Base-by-base conservation (phyloP, 495 filamentous ascomycete genomes). In the Neurospora sp. region DNA sequence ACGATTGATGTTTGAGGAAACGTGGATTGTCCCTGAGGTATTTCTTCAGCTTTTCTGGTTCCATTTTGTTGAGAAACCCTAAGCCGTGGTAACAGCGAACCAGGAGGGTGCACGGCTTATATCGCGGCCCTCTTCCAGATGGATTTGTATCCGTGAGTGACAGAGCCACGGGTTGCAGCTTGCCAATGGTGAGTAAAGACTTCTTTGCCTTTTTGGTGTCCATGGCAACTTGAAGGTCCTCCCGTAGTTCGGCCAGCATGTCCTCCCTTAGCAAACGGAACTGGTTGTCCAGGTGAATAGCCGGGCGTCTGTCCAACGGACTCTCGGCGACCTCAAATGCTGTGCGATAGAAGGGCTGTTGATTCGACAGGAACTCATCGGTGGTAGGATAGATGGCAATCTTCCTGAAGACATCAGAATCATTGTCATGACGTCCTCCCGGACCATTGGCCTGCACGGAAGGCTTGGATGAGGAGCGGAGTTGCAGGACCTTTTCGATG, bases 391-490 rank as follows among this genome's bases (percentile, higher is more conserved):
- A 83, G 69, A 94, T 91, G 14, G 84, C 75, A 44, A 93, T 91
- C 39, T 88, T 66, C 1, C 89, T 84, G 75, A 90, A 89, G 71
- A 91, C 86, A 0, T 69, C 81, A 76, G 85, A 86, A 76, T 95
- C 93, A 76, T 96, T 95, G 76, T 96, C 91, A 76, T 96, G 92
- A 0, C 93, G 87, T 0, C 93, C 92, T 3, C 92, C 92, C 5
- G 91, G 87, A 0, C 76, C 73, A n/a, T 70, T 68, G 18, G 42
- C 3, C 18, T 46, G 42, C 8, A 20, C 8, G 18, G 42, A 46
- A 46, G 18, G 38, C 5, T 69, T 59, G 0, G 75, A 39, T 7
- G 73, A 77, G 41, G 27, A n/a, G 3, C 61, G 68, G 5, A 76
- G 71, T 39, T 74, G 71, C 37, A 75, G 40, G 1, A 75, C 73